Evolutionary conservation across 441 rosid genomes (phyloP).

Genomic region (Erodium chrysanthum): DNA sequence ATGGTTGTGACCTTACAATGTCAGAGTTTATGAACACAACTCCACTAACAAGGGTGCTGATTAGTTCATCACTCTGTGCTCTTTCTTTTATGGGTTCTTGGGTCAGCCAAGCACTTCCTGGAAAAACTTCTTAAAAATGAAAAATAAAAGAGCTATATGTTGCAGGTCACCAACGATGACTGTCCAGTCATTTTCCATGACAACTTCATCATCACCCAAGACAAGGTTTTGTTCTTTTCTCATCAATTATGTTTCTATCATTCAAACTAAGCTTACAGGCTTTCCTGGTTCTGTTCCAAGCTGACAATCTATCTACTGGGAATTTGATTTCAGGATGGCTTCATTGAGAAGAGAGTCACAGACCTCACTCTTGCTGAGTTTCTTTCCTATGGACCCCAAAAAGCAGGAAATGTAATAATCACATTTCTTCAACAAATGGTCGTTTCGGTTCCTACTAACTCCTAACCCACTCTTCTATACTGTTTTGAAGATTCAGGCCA

Average conservation of each 20-base stretch:
- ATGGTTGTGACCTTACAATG: neutral
- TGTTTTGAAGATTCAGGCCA: constrained; percentile 21
- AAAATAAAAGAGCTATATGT: constrained; percentile 21
- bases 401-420: constrained; percentile 21
- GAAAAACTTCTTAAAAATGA: neutral
- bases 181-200: constrained; percentile 57
- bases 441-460: neutral
- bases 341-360: constrained; percentile 40
- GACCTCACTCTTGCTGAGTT: constrained; percentile 36
- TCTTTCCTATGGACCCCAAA: constrained; percentile 48
- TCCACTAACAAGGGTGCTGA: no score
- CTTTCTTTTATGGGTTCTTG: constrained; percentile 12
- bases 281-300: neutral
- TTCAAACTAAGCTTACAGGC: neutral
- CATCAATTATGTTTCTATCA: neutral
- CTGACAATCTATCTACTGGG: neutral
- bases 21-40: no score
- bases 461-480: neutral
- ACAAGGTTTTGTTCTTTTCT: constrained; percentile 24
- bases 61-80: no score
- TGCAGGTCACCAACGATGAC: constrained; percentile 53
- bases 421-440: neutral
- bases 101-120: constrained; percentile 26
- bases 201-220: constrained; percentile 35
- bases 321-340: constrained; percentile 27